phyloP scores from a whole-genome alignment of 2,329 filamentous ascomycete genomes.

The Trichoderma simmonsii region DNA sequence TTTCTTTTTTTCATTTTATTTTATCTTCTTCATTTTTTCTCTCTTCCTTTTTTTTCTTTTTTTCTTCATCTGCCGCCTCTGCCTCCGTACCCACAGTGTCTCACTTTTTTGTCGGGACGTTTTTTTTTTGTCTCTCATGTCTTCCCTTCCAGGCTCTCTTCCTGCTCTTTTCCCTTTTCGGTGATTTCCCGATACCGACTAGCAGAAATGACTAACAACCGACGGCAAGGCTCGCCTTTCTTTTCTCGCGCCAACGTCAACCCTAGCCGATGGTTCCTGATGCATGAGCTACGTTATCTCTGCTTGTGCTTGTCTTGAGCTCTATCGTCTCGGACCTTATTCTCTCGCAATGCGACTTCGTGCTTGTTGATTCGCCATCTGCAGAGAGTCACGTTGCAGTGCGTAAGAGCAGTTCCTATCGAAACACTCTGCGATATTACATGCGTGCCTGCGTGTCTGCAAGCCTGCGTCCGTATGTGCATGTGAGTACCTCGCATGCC shows the following conservation, averaged over 20 bases:
- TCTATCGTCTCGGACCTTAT: neutral
- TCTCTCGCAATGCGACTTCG: neutral
- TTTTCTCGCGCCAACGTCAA: neutral
- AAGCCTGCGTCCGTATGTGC: conserved; percentile 9
- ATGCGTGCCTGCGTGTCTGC: conserved; percentile 8
- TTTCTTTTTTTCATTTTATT: neutral
- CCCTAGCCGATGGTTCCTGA: conserved; percentile 8
- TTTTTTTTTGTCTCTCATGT: neutral
- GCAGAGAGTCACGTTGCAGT: neutral
- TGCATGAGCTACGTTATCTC: neutral
- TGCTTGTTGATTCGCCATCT: neutral
- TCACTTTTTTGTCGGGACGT: neutral
- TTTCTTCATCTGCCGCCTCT: neutral
- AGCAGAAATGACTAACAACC: neutral
- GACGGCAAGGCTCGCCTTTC: neutral
- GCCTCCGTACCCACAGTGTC: conserved; percentile 2
- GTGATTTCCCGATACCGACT: neutral
- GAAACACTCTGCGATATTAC: neutral
- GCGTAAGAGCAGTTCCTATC: neutral
- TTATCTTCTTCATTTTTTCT: neutral
- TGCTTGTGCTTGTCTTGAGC: neutral
- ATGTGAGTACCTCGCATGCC: neutral
- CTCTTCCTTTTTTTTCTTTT: neutral
- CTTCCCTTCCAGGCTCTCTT: neutral
- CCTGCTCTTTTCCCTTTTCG: neutral